Base-by-base conservation (phyloP, 2,329 filamentous ascomycete genomes). In the Escovopsis sp. region DNA sequence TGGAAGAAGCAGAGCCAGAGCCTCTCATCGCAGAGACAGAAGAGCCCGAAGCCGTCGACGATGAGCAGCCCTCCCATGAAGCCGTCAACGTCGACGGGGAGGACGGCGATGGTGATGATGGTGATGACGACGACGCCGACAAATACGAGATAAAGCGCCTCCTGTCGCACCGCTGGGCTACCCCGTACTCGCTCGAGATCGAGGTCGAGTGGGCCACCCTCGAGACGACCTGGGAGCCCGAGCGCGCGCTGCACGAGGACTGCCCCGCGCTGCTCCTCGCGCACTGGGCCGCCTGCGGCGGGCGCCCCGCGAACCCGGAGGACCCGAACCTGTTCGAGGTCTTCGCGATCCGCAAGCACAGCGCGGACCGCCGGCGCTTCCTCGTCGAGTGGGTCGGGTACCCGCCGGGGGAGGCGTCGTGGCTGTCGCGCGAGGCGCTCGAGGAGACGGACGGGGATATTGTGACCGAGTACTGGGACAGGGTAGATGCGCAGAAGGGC, bases 361-460 rank as follows among this genome's bases (percentile, higher is more conserved):
- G 49, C 10, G 48, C 46, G 13, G 48, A 53, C 6, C 52, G 50
- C 39, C 51, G 51, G 34, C 48, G 49, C 15, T 45, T 62, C 27
- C 44, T 53, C 8, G 58, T 63, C 2, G 60, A 63, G 44, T 63
- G 60, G 60, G 43, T 61, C 5, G 60, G 60, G 10, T 62, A 54
- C 34, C 50, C 50, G 3, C 42, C 48, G 8, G 39, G 45, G 9
- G 55, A 60, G 1, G 50, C 44, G 5, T 53, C 55, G 2, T 63
- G 60, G 60, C 49, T 58, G 44, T 44, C 52, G 2, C 46, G 49
- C 6, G 37, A 38, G 1, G 44, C 38, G 4, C 48, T 63, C 0
- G 46, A 56, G 33, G 45, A 53, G 42, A 51, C 53, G 3, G 57
- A 56, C 6, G 49, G 51, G 2, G 45, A 47, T 7, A 37, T 56